Evolutionary conservation across 1,139 yeast species (phyloP), one percentile per base, ranked within the genome.

Genomic region (Arxiozyma slooffiae): DNA sequence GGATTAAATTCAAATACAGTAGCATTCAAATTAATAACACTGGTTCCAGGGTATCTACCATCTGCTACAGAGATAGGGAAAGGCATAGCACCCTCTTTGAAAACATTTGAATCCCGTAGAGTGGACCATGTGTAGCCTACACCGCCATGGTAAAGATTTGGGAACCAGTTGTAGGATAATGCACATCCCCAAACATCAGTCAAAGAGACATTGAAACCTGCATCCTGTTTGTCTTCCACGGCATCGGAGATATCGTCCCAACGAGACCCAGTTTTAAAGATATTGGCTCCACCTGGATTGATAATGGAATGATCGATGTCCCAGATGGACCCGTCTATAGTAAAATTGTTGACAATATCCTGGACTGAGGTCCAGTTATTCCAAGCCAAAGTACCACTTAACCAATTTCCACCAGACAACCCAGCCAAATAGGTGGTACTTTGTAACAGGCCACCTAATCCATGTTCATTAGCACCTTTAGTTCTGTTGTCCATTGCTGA

Each of bases 131-230:
- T 77, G 60, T 82, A 71, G 7, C 78, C 81, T 1, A 78, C 81
- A 51, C 85, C 87, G 50, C 78, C 79, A 55, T 79, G 76, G 38
- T 75, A 61, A 50, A 73, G 68, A 48, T 72, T 71, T 23, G 80
- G 70, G 66, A 86, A 80, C 61, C 86, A 81, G 68, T 87, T 95
- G 61, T 82, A 78, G 0, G 94, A 78, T 49, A 89, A 72, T 1
- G 88, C 83, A 62, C 95, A 74, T n/a, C 94, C 95, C 97, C 97
- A 90, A 55, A 85, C 78, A 70, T 89, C 97, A n/a, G 96, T 88
- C 51, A 90, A 60, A 6, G 90, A 79, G 37, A 81, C 71, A 49
- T 83, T 81, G 68, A 76, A 90, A 1, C 96, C 96, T 0, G 95
- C 95, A 41, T 80, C 73, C 52, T 72, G 69, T 68, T 90, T 89